Percentiles rank a stretch among this genome's conserved stretches.
Evolutionary conservation across 2,329 filamentous ascomycete species (phyloP).

Genomic region (Aspergillus hortae): DNA sequence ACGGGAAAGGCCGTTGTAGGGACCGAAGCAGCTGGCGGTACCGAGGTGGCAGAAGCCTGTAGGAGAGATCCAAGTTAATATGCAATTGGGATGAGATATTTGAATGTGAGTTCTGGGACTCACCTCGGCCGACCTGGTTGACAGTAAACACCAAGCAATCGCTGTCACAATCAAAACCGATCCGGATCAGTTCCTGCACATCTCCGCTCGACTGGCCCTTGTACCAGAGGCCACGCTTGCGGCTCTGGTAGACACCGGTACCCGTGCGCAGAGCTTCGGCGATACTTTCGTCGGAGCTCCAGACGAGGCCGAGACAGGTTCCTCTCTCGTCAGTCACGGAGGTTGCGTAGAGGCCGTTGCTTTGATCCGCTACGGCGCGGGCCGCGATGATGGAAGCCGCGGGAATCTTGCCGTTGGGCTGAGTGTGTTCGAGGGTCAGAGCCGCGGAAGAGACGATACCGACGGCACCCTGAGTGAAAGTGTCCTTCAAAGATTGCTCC

Average conservation of each 20-base stretch:
- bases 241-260: conserved; percentile 88
- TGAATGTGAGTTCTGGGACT: conserved; percentile 6
- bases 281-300: conserved; percentile 89
- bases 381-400: conserved; percentile 68
- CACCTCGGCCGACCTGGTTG: conserved; percentile 74
- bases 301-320: conserved; percentile 81
- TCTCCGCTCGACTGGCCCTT: conserved; percentile 95
- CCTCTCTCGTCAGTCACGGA: conserved; percentile 87
- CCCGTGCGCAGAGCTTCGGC: conserved; percentile 78
- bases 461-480: conserved; percentile 52
- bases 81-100: neutral
- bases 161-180: conserved; percentile 87
- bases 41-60: conserved; percentile 86
- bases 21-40: conserved; percentile 88
- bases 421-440: conserved; percentile 65
- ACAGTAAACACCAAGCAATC: conserved; percentile 91
- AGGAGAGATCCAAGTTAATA: conserved; percentile 13
- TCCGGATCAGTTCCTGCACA: conserved; percentile 79
- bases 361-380: conserved; percentile 74
- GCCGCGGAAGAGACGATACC: conserved; percentile 70
- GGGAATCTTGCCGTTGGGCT: conserved; percentile 58
- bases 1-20: conserved; percentile 73
- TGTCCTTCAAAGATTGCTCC: conserved; percentile 48
- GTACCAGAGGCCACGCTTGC: conserved; percentile 93
- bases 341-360: conserved; percentile 82